A percentile compares a stretch with the other conserved stretches of the same genome.
Conservation (phyloP, 139 green algal genomes). For the Picochlorum costavermella region DNA sequence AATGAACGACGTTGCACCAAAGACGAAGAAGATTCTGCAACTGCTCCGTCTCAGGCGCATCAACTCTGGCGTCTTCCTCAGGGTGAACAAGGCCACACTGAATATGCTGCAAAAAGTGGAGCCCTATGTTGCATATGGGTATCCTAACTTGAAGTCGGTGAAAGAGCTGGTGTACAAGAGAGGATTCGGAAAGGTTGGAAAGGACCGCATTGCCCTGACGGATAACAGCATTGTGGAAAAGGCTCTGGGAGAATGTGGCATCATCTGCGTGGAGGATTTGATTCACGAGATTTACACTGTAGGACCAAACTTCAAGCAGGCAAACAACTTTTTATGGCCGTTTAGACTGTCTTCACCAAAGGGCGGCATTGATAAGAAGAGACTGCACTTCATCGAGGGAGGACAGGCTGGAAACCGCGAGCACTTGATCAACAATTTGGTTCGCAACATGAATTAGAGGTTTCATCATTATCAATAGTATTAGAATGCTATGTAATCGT, state of each 20-base stretch:
- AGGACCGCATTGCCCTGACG: slow-evolving; percentile 86
- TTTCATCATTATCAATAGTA: not conserved
- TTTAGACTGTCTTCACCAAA: slow-evolving; percentile 85
- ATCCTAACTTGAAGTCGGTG: slow-evolving; percentile 98
- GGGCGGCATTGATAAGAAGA: slow-evolving; percentile 90
- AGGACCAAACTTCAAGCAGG: slow-evolving; percentile 94
- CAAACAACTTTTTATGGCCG: slow-evolving; percentile 97
- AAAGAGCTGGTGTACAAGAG: slow-evolving; percentile 99
- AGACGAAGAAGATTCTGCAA: slow-evolving; percentile 97
- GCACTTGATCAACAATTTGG: slow-evolving; percentile 94
- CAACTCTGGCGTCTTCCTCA: slow-evolving; percentile 96
- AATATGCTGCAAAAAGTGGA: slow-evolving; percentile 94
- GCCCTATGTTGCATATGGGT: slow-evolving; percentile 94
- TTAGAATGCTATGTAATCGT: slow-evolving; percentile 1
- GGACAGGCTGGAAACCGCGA: slow-evolving; percentile 94
- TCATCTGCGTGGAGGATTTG: slow-evolving; percentile 99
- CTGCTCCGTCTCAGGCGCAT: slow-evolving; percentile 96
- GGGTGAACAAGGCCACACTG: slow-evolving; percentile 95
- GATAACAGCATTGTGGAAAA: slow-evolving; percentile 96
- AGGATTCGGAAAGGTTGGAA: slow-evolving; percentile 87
- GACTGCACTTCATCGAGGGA: slow-evolving; percentile 96
- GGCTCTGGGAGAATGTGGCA: slow-evolving; percentile 76
- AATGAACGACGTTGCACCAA: slow-evolving; percentile 93
- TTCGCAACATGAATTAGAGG: slow-evolving; percentile 85
- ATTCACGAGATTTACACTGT: slow-evolving; percentile 96